Evolutionary conservation across 169 alveolate genomes (phyloP).

Genomic region (Plasmodium chabaudi): DNA sequence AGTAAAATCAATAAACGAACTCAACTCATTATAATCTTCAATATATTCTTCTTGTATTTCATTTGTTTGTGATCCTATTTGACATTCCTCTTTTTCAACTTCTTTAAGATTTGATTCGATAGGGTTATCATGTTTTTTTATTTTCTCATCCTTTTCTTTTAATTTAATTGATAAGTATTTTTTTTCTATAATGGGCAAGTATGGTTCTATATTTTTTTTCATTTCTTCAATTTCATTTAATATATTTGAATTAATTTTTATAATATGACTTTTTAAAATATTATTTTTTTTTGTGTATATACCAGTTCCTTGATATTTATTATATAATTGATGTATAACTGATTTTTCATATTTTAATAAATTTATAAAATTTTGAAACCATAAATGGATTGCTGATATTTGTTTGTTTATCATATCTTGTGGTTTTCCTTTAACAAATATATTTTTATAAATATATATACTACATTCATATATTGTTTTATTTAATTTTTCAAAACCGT

Average conservation of each 20-base stretch:
- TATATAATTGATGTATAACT: slow-evolving; percentile 35
- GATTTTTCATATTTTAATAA: slow-evolving; percentile 10
- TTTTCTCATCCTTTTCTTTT: neutral
- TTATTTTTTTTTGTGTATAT: slow-evolving; percentile 37
- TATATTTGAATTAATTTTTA: slow-evolving; percentile 12
- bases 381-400: neutral
- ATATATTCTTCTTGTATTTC: neutral
- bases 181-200: slow-evolving; percentile 3
- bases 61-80: neutral
- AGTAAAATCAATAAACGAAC: slow-evolving; percentile 42
- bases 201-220: slow-evolving; percentile 7
- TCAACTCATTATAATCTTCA: slow-evolving; percentile 43
- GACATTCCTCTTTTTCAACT: neutral
- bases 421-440: slow-evolving; percentile 5
- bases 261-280: slow-evolving; percentile 2
- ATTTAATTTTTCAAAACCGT: slow-evolving; percentile 23
- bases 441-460: slow-evolving; percentile 17
- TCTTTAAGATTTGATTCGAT: slow-evolving; percentile 1
- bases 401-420: slow-evolving; percentile 3
- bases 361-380: slow-evolving; percentile 43
- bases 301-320: slow-evolving; percentile 40
- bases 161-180: neutral
- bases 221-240: slow-evolving; percentile 11
- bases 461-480: slow-evolving; percentile 34
- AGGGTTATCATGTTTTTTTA: neutral